Conservation (phyloP, 139 green algal genomes). For the Astrephomene gubernaculifera region DNA sequence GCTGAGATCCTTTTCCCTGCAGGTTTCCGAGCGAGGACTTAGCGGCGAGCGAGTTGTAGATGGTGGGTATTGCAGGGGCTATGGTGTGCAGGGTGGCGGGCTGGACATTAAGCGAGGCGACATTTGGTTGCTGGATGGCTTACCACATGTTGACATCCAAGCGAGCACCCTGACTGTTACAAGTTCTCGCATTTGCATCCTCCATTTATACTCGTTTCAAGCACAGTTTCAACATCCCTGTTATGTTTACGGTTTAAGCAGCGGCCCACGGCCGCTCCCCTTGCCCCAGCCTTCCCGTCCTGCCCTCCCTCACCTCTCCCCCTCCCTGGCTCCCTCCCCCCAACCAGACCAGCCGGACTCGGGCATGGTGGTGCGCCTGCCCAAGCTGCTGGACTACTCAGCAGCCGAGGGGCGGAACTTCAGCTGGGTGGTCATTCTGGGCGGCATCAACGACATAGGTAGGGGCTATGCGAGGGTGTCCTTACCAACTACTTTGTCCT, state of each 20-base stretch:
- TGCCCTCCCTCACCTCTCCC: no score
- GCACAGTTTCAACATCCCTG: no score
- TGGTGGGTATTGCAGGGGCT: neutral
- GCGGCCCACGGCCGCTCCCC: neutral
- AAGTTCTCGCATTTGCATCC: no score
- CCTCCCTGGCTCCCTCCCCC: no score
- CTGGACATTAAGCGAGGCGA: no score
- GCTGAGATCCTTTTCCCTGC: no score
- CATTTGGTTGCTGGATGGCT: no score
- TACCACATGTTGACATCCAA: no score
- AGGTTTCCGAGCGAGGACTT: constrained; percentile 3
- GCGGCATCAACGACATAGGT: constrained; percentile 34
- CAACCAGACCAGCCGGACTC: no score
- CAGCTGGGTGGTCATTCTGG: constrained; percentile 26
- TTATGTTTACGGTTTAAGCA: neutral
- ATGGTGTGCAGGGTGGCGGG: neutral
- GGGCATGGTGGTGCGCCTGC: neutral
- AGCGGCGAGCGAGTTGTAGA: constrained; percentile 15
- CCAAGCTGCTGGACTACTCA: neutral
- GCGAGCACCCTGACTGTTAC: no score
- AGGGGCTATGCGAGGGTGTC: neutral
- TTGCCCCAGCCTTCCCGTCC: neutral
- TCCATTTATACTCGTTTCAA: no score
- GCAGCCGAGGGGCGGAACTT: neutral
- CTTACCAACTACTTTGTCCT: no score